A percentile compares a stretch with the other conserved stretches of the same genome.
phyloP scores from a whole-genome alignment of 2,329 filamentous ascomycete species.

The Calonectria pseudoreteaudii region DNA sequence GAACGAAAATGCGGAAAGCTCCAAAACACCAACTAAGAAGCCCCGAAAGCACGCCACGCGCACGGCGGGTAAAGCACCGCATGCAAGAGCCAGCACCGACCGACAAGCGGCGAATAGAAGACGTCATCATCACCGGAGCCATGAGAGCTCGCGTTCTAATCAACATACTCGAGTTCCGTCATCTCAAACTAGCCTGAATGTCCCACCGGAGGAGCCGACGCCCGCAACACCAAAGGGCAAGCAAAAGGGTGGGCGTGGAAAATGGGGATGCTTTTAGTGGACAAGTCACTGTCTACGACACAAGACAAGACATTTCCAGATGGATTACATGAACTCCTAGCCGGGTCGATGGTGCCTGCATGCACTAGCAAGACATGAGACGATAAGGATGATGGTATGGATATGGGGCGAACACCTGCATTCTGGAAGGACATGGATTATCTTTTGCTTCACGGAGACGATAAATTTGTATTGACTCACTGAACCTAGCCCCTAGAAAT shows the following conservation, averaged over 20 bases:
- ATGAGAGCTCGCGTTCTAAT: conserved; percentile 15
- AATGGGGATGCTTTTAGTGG: conserved; percentile 14
- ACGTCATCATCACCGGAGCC: neutral
- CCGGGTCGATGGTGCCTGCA: neutral
- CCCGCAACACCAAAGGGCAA: neutral
- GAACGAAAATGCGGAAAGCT: neutral
- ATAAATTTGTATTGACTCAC: neutral
- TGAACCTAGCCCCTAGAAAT: neutral
- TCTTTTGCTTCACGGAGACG: neutral
- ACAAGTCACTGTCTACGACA: neutral
- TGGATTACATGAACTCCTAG: neutral
- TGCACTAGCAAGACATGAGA: too few relatives aligned
- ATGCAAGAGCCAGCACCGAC: neutral
- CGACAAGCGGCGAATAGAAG: neutral
- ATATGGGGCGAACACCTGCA: neutral
- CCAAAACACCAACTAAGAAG: neutral
- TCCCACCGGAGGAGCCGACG: neutral
- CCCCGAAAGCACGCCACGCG: neutral
- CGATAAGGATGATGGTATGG: neutral
- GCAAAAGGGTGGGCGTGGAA: neutral
- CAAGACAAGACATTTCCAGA: neutral
- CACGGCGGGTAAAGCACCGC: neutral
- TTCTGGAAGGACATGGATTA: neutral
- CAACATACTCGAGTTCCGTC: neutral
- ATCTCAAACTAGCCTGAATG: neutral